Evolutionary conservation across 164 flowering plant genomes (phyloP).

Genomic region (Amborella trichopoda): DNA sequence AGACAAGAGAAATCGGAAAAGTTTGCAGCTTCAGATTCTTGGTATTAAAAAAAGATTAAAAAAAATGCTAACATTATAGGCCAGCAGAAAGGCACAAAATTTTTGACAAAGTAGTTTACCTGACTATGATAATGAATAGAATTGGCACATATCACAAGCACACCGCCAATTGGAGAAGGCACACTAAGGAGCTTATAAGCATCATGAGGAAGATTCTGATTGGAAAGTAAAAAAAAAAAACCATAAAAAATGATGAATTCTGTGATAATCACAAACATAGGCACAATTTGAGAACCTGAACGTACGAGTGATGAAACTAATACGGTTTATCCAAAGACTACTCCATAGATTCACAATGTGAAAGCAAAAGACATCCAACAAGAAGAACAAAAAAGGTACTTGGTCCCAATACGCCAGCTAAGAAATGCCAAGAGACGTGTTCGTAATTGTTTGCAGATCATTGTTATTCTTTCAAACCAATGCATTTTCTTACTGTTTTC

Average conservation of each 20-base stretch:
- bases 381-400: no score
- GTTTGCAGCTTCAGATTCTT: not conserved
- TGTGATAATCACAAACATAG: no score
- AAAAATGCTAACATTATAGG: not conserved
- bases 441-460: no score
- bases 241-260: not conserved
- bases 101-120: conserved; percentile 23
- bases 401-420: no score
- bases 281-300: no score
- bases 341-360: no score
- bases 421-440: no score
- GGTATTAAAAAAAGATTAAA: not conserved
- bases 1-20: not conserved
- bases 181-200: conserved; percentile 96
- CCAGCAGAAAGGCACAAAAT: not conserved
- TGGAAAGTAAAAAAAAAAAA: not conserved
- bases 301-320: no score
- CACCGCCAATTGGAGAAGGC: conserved; percentile 98
- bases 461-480: no score
- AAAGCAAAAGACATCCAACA: no score
- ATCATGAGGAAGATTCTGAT: conserved; percentile 92
- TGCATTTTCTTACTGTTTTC: no score
- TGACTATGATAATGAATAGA: conserved; percentile 90
- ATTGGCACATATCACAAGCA: conserved; percentile 78
- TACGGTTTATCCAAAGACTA: no score